These are phyloP conservation scores for Thermomyces lanuginosus DNA, from an alignment of 2,329 filamentous ascomycete species.

Conservation along the genomic window DNA sequence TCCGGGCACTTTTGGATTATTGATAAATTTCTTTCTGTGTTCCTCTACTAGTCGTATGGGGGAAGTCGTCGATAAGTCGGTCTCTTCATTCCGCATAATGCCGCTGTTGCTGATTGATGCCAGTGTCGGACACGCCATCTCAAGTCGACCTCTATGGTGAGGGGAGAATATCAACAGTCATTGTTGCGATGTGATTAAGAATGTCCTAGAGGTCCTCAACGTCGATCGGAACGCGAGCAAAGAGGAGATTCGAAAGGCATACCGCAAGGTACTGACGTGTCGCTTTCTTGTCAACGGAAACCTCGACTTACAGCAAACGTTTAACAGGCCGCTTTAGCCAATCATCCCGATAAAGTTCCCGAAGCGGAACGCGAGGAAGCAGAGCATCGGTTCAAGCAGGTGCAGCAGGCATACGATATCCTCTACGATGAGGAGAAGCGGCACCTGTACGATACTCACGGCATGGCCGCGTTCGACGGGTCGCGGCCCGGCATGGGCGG, in stretches of 20 bases:
- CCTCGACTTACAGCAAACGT: constrained; percentile 5
- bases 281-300: constrained; percentile 1
- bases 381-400: constrained; percentile 81
- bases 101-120: not conserved
- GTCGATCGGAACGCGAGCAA: constrained; percentile 55
- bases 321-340: constrained; percentile 59
- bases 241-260: constrained; percentile 84
- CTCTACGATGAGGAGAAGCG: constrained; percentile 91
- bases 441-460: constrained; percentile 77
- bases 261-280: constrained; percentile 55
- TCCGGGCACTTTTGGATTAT: too few species aligned
- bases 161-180: constrained; percentile 6
- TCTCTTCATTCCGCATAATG: not conserved
- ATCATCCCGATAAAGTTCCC: constrained; percentile 90
- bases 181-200: not conserved
- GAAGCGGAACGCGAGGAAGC: constrained; percentile 70
- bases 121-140: constrained; percentile 5
- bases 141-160: constrained; percentile 47
- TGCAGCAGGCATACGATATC: constrained; percentile 93
- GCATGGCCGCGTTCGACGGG: constrained; percentile 88
- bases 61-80: constrained; percentile 3
- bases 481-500: constrained; percentile 50
- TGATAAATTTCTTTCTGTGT: too few species aligned
- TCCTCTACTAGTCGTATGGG: too few species aligned
- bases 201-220: constrained; percentile 57